Conservation (phyloP, 2,329 filamentous ascomycete genomes). For the Neonectria faginata region DNA sequence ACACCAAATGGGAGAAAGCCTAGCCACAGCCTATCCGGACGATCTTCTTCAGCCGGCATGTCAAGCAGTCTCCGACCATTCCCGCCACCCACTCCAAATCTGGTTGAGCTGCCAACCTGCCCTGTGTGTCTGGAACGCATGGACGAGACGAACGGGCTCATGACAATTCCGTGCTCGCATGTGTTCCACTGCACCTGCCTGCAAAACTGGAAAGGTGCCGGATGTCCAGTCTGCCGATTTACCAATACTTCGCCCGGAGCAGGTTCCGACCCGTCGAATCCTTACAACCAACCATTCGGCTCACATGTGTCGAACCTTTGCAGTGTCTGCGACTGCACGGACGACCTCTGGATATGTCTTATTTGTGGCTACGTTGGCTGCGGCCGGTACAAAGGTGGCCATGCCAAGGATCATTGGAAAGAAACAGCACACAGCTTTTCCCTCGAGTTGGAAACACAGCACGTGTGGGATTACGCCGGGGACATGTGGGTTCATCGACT, state of each 20-base stretch:
- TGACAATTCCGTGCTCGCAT: slow-evolving; percentile 97
- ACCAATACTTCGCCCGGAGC: slow-evolving; percentile 65
- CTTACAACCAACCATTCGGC: slow-evolving; percentile 67
- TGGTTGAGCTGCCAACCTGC: slow-evolving; percentile 93
- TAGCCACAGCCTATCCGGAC: slow-evolving; percentile 70
- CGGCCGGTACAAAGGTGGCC: slow-evolving; percentile 91
- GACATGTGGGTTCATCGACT: slow-evolving; percentile 97
- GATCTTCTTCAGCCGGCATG: slow-evolving; percentile 56
- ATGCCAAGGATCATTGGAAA: slow-evolving; percentile 94
- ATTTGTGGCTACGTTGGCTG: slow-evolving; percentile 95
- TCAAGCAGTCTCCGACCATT: slow-evolving; percentile 67
- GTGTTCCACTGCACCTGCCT: slow-evolving; percentile 97
- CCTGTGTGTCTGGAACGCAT: slow-evolving; percentile 97
- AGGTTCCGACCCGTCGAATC: slow-evolving; percentile 61
- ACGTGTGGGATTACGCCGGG: slow-evolving; percentile 97
- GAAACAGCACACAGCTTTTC: slow-evolving; percentile 90
- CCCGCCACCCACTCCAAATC: slow-evolving; percentile 78
- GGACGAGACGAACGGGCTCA: slow-evolving; percentile 94
- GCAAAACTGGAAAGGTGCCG: slow-evolving; percentile 94
- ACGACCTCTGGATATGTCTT: slow-evolving; percentile 94
- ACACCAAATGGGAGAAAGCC: slow-evolving; percentile 62
- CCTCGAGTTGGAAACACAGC: slow-evolving; percentile 91
- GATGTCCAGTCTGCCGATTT: slow-evolving; percentile 94
- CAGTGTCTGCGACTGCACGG: slow-evolving; percentile 80
- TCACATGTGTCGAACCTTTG: slow-evolving; percentile 77